Percentiles rank a stretch among this genome's conserved stretches.
These are phyloP conservation scores for Boletus huronensis DNA, from an alignment of 768 basidiomycete genomes.

Conservation along the genomic window DNA sequence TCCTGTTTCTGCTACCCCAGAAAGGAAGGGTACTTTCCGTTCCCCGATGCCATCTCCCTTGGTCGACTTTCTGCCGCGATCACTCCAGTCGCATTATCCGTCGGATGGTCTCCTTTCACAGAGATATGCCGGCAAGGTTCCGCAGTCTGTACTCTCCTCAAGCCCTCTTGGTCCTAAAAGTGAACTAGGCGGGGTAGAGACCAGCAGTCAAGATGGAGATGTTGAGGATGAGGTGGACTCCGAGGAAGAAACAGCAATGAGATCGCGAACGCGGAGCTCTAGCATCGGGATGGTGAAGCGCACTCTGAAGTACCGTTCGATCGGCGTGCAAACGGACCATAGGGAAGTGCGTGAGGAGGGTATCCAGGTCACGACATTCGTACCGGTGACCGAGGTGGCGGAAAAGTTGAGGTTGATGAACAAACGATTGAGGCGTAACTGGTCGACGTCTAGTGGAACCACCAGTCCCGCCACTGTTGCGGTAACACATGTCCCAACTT, in stretches of 20 bases:
- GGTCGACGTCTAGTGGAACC: constrained; percentile 11
- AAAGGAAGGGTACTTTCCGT: constrained; percentile 14
- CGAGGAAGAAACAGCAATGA: constrained; percentile 40
- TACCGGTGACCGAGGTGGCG: constrained; percentile 12
- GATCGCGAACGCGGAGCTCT: constrained; percentile 37
- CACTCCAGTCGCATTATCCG: constrained; percentile 70
- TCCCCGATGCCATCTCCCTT: constrained; percentile 34
- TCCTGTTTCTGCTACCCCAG: constrained; percentile 31
- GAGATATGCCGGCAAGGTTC: constrained; percentile 62
- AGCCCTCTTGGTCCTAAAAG: constrained; percentile 30
- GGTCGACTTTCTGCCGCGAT: constrained; percentile 50
- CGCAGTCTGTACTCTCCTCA: constrained; percentile 44
- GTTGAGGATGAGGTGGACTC: constrained; percentile 70
- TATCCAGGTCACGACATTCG: constrained; percentile 50
- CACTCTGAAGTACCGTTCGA: constrained; percentile 51
- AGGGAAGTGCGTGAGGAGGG: constrained; percentile 52
- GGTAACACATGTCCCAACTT: neutral
- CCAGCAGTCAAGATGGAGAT: constrained; percentile 77
- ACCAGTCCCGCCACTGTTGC: neutral
- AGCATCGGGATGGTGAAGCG: constrained; percentile 15
- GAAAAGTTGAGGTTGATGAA: constrained; percentile 24
- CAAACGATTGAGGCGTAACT: constrained; percentile 20
- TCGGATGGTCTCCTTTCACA: constrained; percentile 85
- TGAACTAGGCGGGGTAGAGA: constrained; percentile 47
- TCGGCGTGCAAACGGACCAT: constrained; percentile 68